Evolutionary conservation across 306 rosid species (phyloP), one percentile per base, ranked within the genome.

Genomic region (Cicer yamashitae): DNA sequence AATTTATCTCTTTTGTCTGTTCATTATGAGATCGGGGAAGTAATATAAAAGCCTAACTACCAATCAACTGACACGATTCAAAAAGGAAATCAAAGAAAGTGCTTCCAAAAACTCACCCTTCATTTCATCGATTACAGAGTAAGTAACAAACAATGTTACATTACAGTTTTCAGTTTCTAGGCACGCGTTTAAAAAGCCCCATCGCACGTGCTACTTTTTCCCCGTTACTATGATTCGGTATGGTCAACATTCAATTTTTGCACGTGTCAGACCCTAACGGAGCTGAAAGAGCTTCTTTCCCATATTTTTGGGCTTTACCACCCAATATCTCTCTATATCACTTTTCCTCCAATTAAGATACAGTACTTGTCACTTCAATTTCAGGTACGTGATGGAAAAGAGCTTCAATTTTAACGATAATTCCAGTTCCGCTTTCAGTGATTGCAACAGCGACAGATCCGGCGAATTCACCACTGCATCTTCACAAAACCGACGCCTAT

Each of bases 401-500:
- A 88, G 53, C 80, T 87, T 71, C 85, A 89, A 68, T 83, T 87
- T 71, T 84, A 89, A 69, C 18, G 89, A 90, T 3, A 47, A 57
- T 45, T 91, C 97, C 11, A 85, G 94, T 39, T 83, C 96, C 20
- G 93, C 98, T 51, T 94, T 91, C 66, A 91, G 98, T 75, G 96
- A 94, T 43, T 91, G 98, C 67, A 85, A 87, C 79, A 91, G 98
- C 75, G 98, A 94, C 70, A 79, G 90, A 87, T 94, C 97, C 78
- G 91, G 90, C 11, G 98, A 94, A 84, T 94, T 94, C 58, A 76
- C 84, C 10, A 30, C 94, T 8, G 73, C 85, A 3, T 84, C 96
- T 6, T 84, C 92, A 0, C 90, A 91, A 73, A 81, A 82, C 52
- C 94, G 96, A 3, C 80, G 84, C 7, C 84, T 94, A 3, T 47